Evolutionary conservation across 306 rosid species (phyloP).

Genomic region (Prunus mongolica): DNA sequence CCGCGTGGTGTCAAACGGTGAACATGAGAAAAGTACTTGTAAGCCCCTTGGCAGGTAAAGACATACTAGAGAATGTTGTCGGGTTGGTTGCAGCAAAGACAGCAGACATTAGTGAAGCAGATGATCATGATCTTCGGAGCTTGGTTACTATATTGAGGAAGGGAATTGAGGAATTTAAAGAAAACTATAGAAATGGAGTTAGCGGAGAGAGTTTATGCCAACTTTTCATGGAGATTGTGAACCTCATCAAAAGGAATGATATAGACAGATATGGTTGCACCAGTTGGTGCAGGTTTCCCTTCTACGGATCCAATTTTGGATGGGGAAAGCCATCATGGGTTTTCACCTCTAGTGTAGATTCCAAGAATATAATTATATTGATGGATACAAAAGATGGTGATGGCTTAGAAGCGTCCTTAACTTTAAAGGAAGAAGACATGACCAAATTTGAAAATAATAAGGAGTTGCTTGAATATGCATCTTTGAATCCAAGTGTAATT

Average conservation of each 20-base stretch:
- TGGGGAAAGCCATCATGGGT: slow-evolving; percentile 10
- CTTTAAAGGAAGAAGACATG: not conserved
- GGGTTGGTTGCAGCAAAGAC: not conserved
- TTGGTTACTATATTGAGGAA: not conserved
- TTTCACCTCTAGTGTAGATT: no score
- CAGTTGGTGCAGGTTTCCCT: slow-evolving; percentile 8
- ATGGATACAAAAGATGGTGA: slow-evolving; percentile 22
- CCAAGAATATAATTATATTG: not conserved
- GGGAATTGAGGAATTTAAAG: not conserved
- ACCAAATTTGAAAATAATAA: not conserved
- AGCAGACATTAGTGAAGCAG: not conserved
- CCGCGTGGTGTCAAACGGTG: not conserved
- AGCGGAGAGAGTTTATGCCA: not conserved
- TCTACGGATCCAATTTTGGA: not conserved
- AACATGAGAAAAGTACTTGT: not conserved
- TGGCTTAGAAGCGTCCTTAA: not conserved
- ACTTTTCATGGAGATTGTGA: not conserved
- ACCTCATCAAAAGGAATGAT: not conserved
- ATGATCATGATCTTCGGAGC: not conserved
- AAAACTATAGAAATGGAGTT: not conserved
- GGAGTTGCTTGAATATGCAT: slow-evolving; percentile 15
- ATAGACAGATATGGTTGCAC: not conserved
- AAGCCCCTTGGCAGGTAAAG: not conserved
- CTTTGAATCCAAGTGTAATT: not conserved
- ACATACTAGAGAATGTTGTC: not conserved